A percentile compares a stretch with the other conserved stretches of the same genome.
Evolutionary conservation across 1,284 basidiomycete genomes (phyloP).

Genomic region (Entoloma clypeatum): DNA sequence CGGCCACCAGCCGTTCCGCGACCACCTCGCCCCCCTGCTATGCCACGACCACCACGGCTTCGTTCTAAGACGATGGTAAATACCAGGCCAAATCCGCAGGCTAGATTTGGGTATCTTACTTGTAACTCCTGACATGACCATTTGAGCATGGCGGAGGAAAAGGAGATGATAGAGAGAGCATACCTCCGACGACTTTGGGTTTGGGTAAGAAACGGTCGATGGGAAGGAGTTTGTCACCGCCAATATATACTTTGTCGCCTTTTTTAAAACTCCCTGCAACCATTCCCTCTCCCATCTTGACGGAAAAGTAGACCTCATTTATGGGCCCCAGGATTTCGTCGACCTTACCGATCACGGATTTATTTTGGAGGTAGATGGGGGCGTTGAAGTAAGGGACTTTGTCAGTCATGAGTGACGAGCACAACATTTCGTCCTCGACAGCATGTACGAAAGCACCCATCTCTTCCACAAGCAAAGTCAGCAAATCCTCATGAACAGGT

Average conservation of each 20-base stretch:
- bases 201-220: conserved; percentile 97
- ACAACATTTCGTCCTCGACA: conserved; percentile 98
- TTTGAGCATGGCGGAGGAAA: conserved; percentile 9
- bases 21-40: conserved; percentile 32
- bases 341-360: conserved; percentile 92
- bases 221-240: conserved; percentile 92
- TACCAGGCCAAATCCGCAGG: too few species aligned
- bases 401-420: conserved; percentile 78
- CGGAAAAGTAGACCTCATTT: conserved; percentile 97
- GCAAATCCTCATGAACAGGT: conserved; percentile 7
- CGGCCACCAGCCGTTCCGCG: conserved; percentile 15
- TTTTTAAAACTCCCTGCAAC: conserved; percentile 94
- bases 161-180: conserved; percentile 24
- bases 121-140: conserved; percentile 39
- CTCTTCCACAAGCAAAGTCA: conserved; percentile 43
- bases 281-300: conserved; percentile 98
- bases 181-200: conserved; percentile 81
- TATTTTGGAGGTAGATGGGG: conserved; percentile 98
- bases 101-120: conserved; percentile 34
- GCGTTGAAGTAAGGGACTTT: conserved; percentile 99
- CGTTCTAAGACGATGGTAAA: conserved; percentile 62
- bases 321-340: conserved; percentile 97
- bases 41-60: conserved; percentile 48
- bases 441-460: conserved; percentile 90
- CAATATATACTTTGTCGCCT: conserved; percentile 98